phyloP scores from a whole-genome alignment of 345 rosid genomes.

The Populus alba region DNA sequence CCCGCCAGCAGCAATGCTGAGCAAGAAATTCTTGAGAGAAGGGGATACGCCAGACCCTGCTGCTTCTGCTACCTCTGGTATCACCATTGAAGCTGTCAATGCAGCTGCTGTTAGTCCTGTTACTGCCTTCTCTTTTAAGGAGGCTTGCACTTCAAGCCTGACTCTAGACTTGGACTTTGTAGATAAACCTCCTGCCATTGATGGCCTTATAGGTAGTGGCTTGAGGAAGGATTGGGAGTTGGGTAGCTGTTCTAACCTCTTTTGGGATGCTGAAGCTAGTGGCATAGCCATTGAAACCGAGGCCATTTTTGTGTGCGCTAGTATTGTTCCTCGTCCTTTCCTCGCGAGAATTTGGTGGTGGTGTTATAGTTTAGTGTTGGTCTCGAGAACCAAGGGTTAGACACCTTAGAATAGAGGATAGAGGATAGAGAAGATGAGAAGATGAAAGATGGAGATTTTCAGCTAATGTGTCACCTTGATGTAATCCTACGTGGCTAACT shows the following conservation, averaged over 20 bases:
- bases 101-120: slow-evolving; percentile 20
- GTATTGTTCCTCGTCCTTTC: neutral
- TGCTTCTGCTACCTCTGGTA: slow-evolving; percentile 25
- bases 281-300: slow-evolving; percentile 18
- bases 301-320: neutral
- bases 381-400: too few relatives aligned
- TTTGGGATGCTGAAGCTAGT: neutral
- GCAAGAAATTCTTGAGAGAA: slow-evolving; percentile 47
- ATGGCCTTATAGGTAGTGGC: slow-evolving; percentile 4
- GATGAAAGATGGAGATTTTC: slow-evolving; percentile 5
- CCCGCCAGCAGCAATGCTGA: slow-evolving; percentile 45
- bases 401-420: slow-evolving; percentile 11
- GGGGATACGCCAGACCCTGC: slow-evolving; percentile 29
- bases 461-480: neutral
- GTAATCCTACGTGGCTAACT: slow-evolving; percentile 14
- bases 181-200: neutral
- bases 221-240: slow-evolving; percentile 4
- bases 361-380: neutral
- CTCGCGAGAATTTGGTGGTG: neutral
- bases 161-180: neutral
- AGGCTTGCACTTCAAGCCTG: slow-evolving; percentile 11
- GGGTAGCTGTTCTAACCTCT: neutral
- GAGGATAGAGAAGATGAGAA: slow-evolving; percentile 11
- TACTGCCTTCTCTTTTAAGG: slow-evolving; percentile 20
- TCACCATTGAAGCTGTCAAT: slow-evolving; percentile 24